Conservation (phyloP, 1,284 basidiomycete genomes). For the Marasmius oreades region DNA sequence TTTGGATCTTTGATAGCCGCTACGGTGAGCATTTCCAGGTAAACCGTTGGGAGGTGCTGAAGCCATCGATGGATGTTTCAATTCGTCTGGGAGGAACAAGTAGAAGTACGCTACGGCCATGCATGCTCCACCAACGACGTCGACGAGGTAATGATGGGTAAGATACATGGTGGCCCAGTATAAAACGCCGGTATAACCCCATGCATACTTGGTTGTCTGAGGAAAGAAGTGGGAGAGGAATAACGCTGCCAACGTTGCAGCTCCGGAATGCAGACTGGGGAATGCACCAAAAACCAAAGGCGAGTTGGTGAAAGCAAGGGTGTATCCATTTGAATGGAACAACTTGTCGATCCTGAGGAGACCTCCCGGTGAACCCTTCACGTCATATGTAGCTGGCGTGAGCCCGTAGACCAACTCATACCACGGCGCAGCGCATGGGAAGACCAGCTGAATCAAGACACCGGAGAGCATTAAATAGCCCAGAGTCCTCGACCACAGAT, state of each 20-base stretch:
- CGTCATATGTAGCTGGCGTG: constrained; percentile 89
- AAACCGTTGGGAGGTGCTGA: constrained; percentile 42
- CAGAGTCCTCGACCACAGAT: constrained; percentile 86
- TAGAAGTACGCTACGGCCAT: constrained; percentile 89
- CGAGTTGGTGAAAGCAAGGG: constrained; percentile 80
- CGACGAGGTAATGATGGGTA: constrained; percentile 96
- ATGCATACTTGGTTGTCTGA: constrained; percentile 61
- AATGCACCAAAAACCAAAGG: constrained; percentile 98
- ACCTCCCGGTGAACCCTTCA: constrained; percentile 91
- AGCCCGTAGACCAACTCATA: constrained; percentile 98
- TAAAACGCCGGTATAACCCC: constrained; percentile 84
- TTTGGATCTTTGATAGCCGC: constrained; percentile 44
- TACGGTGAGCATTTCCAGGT: constrained; percentile 14
- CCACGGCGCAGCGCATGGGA: constrained; percentile 97
- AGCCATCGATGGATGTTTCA: constrained; percentile 58
- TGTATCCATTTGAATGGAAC: constrained; percentile 80
- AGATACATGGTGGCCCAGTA: constrained; percentile 99
- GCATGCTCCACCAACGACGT: constrained; percentile 92
- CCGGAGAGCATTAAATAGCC: constrained; percentile 93
- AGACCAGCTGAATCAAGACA: constrained; percentile 84
- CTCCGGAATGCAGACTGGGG: constrained; percentile 89
- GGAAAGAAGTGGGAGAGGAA: constrained; percentile 97
- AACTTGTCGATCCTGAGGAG: constrained; percentile 90
- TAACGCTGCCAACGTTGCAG: constrained; percentile 89
- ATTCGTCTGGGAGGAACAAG: constrained; percentile 78